Base-by-base conservation (phyloP, 169 alveolate species). In the Plasmodium ovale region DNA sequence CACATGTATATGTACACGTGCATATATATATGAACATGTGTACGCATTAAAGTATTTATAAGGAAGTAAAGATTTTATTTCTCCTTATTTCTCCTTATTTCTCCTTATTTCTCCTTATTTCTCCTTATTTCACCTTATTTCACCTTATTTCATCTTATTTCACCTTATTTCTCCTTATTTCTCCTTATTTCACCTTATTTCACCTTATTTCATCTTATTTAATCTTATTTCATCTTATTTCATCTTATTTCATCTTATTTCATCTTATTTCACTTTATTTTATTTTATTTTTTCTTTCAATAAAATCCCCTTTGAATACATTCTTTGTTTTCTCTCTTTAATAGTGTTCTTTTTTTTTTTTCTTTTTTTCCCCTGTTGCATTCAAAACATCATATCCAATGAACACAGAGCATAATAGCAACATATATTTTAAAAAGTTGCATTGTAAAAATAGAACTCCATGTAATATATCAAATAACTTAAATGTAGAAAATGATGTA, bases 391-490 rank as follows among this genome's bases (percentile, higher is more conserved):
- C 35, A 5, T 47, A 25, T 31, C 73, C n/a, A 42, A 64, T 74
- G 62, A 74, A 21, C 77, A 60, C 68, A 42, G 29, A 77, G 62
- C 88, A 67, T 54, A 49, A 67, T 54, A 49, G 62, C 39, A 77
- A 60, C 54, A 29, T 58, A 44, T 12, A 56, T 44, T 44, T 77
- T 33, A 35, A 60, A n/a, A 65, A 47, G 56, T 53, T 77, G 64
- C 67, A 47, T 35, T 62, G 54, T 42, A 67, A 44, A 54, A 77
- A 51, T 77, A 67, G 60, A 59, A 74, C 44, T 27, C 65, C 68
- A 4, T 39, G 54, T 42, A 12, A 44, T 14, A 23, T 25, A 60
- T 33, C 53, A 37, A 14, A 37, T 35, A 35, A 60, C 39, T 33
- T 49, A 31, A 65, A 56, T 60, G 19, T 77, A 62, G 60, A 65